Conservation (phyloP, 2,329 filamentous ascomycete genomes). For the Aspergillus pseudotamarii region DNA sequence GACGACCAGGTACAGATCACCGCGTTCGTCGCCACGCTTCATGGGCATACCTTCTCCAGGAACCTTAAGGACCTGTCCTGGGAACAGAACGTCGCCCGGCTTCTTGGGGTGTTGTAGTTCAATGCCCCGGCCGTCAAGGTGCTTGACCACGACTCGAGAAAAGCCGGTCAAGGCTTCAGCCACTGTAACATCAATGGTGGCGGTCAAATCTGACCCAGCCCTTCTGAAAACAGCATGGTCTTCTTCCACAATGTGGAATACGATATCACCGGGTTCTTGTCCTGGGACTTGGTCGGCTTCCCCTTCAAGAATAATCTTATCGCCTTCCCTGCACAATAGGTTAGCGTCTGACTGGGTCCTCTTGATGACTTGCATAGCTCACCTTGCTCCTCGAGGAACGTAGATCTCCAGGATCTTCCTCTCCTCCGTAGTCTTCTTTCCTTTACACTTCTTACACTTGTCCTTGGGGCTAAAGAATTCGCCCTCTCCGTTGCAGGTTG, state of each 20-base stretch:
- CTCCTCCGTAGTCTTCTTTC: conserved; percentile 80
- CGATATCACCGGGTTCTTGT: conserved; percentile 86
- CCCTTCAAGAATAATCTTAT: conserved; percentile 85
- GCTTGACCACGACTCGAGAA: conserved; percentile 84
- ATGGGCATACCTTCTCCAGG: conserved; percentile 90
- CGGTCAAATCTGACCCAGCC: conserved; percentile 80
- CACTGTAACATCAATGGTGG: conserved; percentile 78
- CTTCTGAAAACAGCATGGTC: conserved; percentile 81
- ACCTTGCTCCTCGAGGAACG: conserved; percentile 82
- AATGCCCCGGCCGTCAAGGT: conserved; percentile 91
- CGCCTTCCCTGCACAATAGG: conserved; percentile 62
- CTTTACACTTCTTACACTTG: conserved; percentile 98
- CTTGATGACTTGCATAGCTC: conserved; percentile 5
- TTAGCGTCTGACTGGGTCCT: neutral
- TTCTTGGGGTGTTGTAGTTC: conserved; percentile 74
- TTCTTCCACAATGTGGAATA: conserved; percentile 84
- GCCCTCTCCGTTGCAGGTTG: conserved; percentile 82
- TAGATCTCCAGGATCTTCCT: conserved; percentile 96
- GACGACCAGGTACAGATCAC: conserved; percentile 84
- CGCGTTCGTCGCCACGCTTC: conserved; percentile 80
- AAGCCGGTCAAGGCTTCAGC: conserved; percentile 86
- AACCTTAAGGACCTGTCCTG: conserved; percentile 83
- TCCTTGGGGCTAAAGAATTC: conserved; percentile 93
- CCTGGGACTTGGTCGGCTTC: conserved; percentile 93
- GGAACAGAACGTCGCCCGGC: conserved; percentile 78